phyloP scores from a whole-genome alignment of 75 land plant species.

The Picea sitchensis region DNA sequence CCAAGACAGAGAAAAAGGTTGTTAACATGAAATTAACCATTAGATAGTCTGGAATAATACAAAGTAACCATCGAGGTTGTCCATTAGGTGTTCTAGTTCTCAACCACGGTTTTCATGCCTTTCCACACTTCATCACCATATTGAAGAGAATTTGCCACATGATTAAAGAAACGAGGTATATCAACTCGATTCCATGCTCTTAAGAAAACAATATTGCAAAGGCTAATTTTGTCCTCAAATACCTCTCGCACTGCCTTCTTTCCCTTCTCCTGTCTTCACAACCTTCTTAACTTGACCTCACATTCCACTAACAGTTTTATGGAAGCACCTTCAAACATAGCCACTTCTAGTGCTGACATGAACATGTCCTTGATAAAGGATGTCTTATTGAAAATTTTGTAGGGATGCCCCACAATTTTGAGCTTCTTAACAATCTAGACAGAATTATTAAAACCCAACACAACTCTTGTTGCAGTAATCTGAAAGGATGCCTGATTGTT shows the following conservation, averaged over 20 bases:
- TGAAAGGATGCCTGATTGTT: constrained; percentile 83
- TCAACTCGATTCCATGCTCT: constrained; percentile 90
- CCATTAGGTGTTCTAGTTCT: constrained; percentile 2
- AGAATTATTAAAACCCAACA: constrained; percentile 51
- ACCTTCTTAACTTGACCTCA: constrained; percentile 98
- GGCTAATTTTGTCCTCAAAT: constrained; percentile 91
- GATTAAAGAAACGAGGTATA: constrained; percentile 75
- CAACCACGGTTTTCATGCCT: constrained; percentile 89
- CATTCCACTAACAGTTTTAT: constrained; percentile 95
- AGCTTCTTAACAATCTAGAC: constrained; percentile 77
- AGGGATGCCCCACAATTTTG: constrained; percentile 88
- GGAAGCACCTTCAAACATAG: constrained; percentile 88
- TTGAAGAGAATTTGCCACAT: constrained; percentile 77
- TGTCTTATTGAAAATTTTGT: constrained; percentile 94
- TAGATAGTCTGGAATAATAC: no score
- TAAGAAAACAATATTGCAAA: constrained; percentile 93
- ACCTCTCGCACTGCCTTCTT: constrained; percentile 92
- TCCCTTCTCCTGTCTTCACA: constrained; percentile 71
- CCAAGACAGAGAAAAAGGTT: neutral
- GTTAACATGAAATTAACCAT: no score
- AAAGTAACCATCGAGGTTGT: no score
- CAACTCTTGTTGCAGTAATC: constrained; percentile 74
- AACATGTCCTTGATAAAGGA: constrained; percentile 96
- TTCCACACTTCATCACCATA: constrained; percentile 71
- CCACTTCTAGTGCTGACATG: constrained; percentile 92